phyloP scores from a whole-genome alignment of 73 alveolate genomes.

The Uronychia setigera region DNA sequence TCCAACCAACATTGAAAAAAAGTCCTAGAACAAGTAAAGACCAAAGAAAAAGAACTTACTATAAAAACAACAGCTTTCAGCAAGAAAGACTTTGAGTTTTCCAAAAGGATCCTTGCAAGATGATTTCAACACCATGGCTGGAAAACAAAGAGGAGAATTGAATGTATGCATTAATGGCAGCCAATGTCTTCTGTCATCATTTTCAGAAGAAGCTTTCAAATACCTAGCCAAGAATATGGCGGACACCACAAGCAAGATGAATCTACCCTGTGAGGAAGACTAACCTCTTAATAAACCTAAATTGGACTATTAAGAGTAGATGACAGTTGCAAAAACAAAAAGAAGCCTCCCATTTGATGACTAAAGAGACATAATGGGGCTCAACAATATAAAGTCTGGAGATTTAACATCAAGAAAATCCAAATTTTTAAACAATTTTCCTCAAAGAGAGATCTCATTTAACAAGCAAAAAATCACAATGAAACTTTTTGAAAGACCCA shows the following conservation, averaged over 20 bases:
- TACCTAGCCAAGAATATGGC: background rate
- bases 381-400: too few relatives aligned
- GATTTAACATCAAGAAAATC: too few relatives aligned
- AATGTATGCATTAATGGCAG: background rate
- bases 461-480: background rate
- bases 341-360: background rate
- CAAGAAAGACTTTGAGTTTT: too few relatives aligned
- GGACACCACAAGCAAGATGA: background rate
- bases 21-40: too few relatives aligned
- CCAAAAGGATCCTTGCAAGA: too few relatives aligned
- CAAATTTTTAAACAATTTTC: background rate
- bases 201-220: background rate
- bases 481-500: background rate
- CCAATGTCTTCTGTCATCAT: background rate
- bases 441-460: background rate
- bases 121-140: background rate
- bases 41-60: too few relatives aligned
- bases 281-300: background rate
- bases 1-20: too few relatives aligned
- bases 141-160: background rate
- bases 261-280: background rate
- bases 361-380: too few relatives aligned
- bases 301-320: background rate
- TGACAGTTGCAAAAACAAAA: background rate
- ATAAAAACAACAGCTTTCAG: too few relatives aligned